Evolutionary conservation across 2,329 filamentous ascomycete species (phyloP), one percentile per base, ranked within the genome.

Genomic region (Cercospora nicotianae): DNA sequence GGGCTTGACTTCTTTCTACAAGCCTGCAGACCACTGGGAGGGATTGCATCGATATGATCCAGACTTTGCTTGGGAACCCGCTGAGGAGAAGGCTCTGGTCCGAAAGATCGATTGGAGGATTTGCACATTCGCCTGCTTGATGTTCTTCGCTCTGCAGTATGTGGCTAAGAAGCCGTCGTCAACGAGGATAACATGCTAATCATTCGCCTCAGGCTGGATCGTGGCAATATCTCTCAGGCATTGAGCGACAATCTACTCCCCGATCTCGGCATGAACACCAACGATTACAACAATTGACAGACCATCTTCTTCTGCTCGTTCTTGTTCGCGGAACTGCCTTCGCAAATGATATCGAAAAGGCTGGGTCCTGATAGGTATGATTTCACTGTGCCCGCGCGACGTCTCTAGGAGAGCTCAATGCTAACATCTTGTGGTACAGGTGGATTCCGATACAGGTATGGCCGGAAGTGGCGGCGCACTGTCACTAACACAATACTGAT

Each of bases 231-330:
- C 36, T n/a, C 36, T 39, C 36, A 39, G 36, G 36, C 36, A 39
- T n/a, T 39, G 36, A 39, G 36, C 36, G 36, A 39, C 36, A 39
- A 39, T n/a, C 36, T 39, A 16, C 36, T 39, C 5, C 36, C 36
- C 5, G 36, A 39, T 39, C 36, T 39, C 5, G 36, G 36, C 36
- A 39, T 39, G 36, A 39, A 39, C 13, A 39, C 36, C 5, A 39
- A 39, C 5, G 36, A 39, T 39, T 39, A 39, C 36, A 39, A 39
- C 13, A 39, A 39, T 39, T 13, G 36, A 7, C 36, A 39, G 13
- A 39, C 80, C 0, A 81, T 91, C 9, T 96, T 96, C 83, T 94
- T 91, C 79, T 85, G 87, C 26, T 93, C 92, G 79, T 96, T 96
- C 81, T 92, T 96, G 13, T 72, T 77, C 58, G 78, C 79, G 4